Evolutionary conservation across 2,329 filamentous ascomycete species (phyloP).

Genomic region (Colletotrichum euphorbiae): DNA sequence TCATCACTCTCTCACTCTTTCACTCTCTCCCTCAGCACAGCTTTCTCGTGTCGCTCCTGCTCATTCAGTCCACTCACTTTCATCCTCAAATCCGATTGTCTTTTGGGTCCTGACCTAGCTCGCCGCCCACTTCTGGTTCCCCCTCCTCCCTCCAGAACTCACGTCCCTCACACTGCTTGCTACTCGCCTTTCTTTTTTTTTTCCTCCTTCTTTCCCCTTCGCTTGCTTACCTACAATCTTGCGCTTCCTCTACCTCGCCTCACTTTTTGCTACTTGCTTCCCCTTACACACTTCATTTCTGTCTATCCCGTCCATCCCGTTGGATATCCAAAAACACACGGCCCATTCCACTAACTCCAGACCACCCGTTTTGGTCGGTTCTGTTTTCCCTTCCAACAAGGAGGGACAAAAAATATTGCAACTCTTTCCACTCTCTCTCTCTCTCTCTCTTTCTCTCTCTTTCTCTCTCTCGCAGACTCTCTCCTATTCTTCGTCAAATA

Average conservation of each 20-base stretch:
- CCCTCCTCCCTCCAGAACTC: slow-evolving; percentile 30
- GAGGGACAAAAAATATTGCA: neutral
- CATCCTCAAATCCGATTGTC: neutral
- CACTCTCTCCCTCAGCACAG: neutral
- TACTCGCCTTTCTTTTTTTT: neutral
- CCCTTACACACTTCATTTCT: slow-evolving; percentile 5
- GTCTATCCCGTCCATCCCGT: slow-evolving; percentile 10
- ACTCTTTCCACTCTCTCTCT: slow-evolving; percentile 20
- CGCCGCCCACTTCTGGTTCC: slow-evolving; percentile 23
- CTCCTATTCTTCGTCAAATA: slow-evolving; percentile 11
- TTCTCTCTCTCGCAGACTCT: neutral
- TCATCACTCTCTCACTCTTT: neutral
- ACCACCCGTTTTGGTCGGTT: slow-evolving; percentile 23
- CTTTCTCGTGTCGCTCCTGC: neutral
- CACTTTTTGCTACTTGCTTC: neutral
- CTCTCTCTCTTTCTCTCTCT: slow-evolving; percentile 9
- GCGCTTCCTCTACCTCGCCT: slow-evolving; percentile 13
- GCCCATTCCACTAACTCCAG: slow-evolving; percentile 22
- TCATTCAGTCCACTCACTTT: neutral
- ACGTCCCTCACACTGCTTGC: slow-evolving; percentile 4
- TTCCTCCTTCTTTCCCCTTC: slow-evolving; percentile 28
- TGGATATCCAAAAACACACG: slow-evolving; percentile 6
- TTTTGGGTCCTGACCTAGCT: slow-evolving; percentile 6
- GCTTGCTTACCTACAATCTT: slow-evolving; percentile 27
- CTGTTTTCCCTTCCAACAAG: slow-evolving; percentile 10